Evolutionary conservation across 805 yeast genomes (phyloP), one percentile per base, ranked within the genome.

Genomic region (Geotrichum ghanense): DNA sequence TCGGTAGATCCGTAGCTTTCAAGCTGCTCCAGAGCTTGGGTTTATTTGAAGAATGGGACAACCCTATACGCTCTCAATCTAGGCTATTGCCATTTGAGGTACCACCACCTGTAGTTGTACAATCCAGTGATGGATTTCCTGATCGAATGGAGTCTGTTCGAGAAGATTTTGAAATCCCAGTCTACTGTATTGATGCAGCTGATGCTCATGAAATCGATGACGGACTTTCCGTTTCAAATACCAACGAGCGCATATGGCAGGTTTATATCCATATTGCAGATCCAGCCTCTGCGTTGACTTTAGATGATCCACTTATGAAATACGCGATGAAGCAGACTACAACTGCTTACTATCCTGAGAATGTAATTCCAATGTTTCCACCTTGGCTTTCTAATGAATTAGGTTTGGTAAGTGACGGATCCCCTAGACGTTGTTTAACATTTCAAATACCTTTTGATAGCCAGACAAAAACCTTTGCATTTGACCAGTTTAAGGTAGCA

Each of bases 151-250:
- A 44, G 9, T 34, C 45, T 22, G 41, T 51, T 12, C 31, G 43
- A 16, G 51, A 51, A 19, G 43, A 46, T 7, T 42, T 45, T 3
- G 64, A 70, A 41, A 56, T 73, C 10, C 72, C 75, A 0, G 79
- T 88, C 1, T 90, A 78, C 60, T 88, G 97, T 63, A 86, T 90
- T 49, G 98, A 92, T 64, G 72, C 81, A 2, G 75, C 69, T 2
- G 72, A 71, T 39, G 95, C 97, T 0, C 81, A 82, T 53, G 97
- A 92, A 62, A 83, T 92, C 49, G 98, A 90, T 62, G 98, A 90
- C 63, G 98, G 97, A 42, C 71, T 90, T 22, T 77, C 95, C 1
- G 67, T 90, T 17, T 39, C 23, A 12, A 27, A 21, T 2, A 17
- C 43, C 1, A 43, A 46, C 10, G 54, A 51, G 3, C 54, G 56